Base-by-base conservation (phyloP, 768 basidiomycete genomes). In the Glaciozyma antarctica region DNA sequence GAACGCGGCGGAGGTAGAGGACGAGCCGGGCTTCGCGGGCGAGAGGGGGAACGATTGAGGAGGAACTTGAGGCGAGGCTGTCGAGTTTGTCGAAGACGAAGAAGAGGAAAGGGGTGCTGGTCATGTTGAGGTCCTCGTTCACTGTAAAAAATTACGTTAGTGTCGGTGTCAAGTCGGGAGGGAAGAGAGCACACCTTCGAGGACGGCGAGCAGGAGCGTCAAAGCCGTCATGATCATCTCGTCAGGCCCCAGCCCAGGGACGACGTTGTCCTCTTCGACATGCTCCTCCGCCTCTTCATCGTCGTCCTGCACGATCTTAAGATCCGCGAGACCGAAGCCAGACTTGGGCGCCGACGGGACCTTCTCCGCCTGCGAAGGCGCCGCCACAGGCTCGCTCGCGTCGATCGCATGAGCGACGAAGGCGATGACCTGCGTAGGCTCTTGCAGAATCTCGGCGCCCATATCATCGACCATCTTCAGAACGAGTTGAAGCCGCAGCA, bases 341-440 rank as follows among this genome's bases (percentile, higher is more conserved):
- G n/a, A 24, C 44, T 44, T 44, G 8, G 57, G 57, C 57, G 38
- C 24, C 41, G 34, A 7, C 13, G 41, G 24, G 41, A 22, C n/a
- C 17, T 41, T 24, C 9, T 43, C 41, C 34, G 22, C 57, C 10
- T 58, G 17, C 24, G 44, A 16, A 12, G 38, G 38, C 38, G 34
- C 34, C 13, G 28, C 19, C 17, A 30, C 26, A 10, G 57, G 38
- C 56, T 43, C 43, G 45, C 76, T 73, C 7, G 83, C 77, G 56
- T 85, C 83, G 7, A 95, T 77, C 1, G 87, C 86, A 64, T 89
- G 84, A 62, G 86, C 86, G 30, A 97, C 80, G 73, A 95, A 95
- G 3, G 82, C 79, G n/a, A 98, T 75, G 15, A 93, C 81, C 63
- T 92, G 84, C 15, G 81, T 81, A 0, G 88, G 87, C 64, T 86